Evolutionary conservation across 108 stramenopile species (phyloP).

Genomic region (Fragilaria radians): DNA sequence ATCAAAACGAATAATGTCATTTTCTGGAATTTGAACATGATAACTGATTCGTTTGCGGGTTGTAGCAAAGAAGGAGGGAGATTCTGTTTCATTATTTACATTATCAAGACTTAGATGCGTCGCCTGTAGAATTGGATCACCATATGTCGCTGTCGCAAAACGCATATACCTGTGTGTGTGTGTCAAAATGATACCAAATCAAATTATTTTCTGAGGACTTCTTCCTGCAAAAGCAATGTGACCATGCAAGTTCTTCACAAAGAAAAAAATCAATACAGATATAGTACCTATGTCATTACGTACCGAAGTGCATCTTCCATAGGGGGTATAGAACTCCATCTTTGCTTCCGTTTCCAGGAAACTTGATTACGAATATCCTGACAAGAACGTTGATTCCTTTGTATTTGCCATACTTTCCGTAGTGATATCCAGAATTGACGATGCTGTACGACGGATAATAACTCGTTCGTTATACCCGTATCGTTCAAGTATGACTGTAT

Average conservation of each 20-base stretch:
- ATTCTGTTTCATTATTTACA: background rate
- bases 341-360: background rate
- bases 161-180: constrained; percentile 10
- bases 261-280: too few relatives aligned
- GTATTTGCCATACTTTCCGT: background rate
- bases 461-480: background rate
- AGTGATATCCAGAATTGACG: background rate
- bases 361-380: background rate
- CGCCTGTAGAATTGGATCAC: constrained; percentile 17
- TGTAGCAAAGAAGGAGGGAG: too few relatives aligned
- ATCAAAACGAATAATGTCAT: constrained; percentile 33
- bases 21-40: constrained; percentile 28
- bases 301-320: background rate
- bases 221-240: too few relatives aligned
- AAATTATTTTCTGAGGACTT: background rate
- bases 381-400: background rate
- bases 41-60: constrained; percentile 15
- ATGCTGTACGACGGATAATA: background rate
- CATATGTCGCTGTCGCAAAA: constrained; percentile 30
- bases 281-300: background rate
- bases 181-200: background rate
- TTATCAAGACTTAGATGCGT: background rate
- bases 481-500: background rate
- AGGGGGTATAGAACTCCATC: background rate
- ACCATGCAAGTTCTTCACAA: too few relatives aligned